These are phyloP conservation scores for Candida sojae DNA, from an alignment of 1,139 yeast genomes.

Conservation along the genomic window DNA sequence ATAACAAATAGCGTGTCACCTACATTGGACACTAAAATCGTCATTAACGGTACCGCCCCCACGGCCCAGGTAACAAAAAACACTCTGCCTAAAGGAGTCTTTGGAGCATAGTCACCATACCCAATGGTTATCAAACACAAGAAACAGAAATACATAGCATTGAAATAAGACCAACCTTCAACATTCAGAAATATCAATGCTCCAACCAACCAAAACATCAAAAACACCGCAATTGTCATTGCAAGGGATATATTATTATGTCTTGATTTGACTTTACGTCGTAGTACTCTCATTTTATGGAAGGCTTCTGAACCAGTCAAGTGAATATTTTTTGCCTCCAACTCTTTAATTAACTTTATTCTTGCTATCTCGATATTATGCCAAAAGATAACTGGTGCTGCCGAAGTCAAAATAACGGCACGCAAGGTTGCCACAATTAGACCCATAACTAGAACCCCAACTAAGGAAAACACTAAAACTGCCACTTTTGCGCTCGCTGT, in stretches of 20 bases:
- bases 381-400: conserved; percentile 66
- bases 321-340: conserved; percentile 18
- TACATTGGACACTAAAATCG: conserved; percentile 70
- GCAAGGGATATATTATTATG: conserved; percentile 37
- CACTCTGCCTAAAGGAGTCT: conserved; percentile 62
- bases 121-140: conserved; percentile 80
- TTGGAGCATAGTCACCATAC: conserved; percentile 75
- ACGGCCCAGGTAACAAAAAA: conserved; percentile 81
- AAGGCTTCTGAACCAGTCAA: conserved; percentile 48
- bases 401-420: conserved; percentile 58
- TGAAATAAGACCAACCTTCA: conserved; percentile 72
- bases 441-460: conserved; percentile 74
- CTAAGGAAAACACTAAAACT: conserved; percentile 60
- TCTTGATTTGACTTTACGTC: conserved; percentile 33
- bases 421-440: conserved; percentile 70
- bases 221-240: conserved; percentile 47
- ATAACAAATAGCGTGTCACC: conserved; percentile 60
- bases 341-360: conserved; percentile 16
- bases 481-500: conserved; percentile 56
- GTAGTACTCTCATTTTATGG: conserved; percentile 51
- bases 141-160: conserved; percentile 71
- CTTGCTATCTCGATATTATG: conserved; percentile 51
- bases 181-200: conserved; percentile 58
- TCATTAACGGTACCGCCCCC: conserved; percentile 84
- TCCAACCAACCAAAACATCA: conserved; percentile 69